These are phyloP conservation scores for Melampsora medusae DNA, from an alignment of 1,284 basidiomycete genomes.

Conservation along the genomic window DNA sequence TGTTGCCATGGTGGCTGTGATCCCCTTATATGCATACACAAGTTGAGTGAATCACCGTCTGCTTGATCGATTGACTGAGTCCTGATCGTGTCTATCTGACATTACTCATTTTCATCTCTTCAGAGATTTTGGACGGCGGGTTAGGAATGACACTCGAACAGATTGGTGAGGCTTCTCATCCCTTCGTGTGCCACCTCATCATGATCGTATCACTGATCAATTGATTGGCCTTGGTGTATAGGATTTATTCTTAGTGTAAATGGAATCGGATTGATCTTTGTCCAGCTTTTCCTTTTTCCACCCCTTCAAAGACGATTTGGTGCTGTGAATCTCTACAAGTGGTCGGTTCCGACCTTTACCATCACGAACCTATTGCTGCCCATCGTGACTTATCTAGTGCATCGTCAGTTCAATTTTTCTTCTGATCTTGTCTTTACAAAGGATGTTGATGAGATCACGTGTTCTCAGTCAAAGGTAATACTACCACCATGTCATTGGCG, in stretches of 20 bases:
- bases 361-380: conserved; percentile 18
- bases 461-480: conserved; percentile 16
- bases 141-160: conserved; percentile 25
- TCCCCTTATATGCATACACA: conserved; percentile 31
- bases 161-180: conserved; percentile 10
- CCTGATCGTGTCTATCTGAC: background rate
- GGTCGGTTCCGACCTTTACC: conserved; percentile 4
- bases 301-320: conserved; percentile 25
- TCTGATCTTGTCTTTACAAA: background rate
- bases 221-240: background rate
- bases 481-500: conserved; percentile 3
- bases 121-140: conserved; percentile 27
- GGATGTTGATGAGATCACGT: background rate
- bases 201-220: background rate
- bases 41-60: background rate
- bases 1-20: conserved; percentile 19
- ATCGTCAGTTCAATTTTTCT: background rate
- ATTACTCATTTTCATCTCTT: background rate
- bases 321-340: conserved; percentile 23
- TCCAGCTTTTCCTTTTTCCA: conserved; percentile 37
- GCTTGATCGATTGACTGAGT: background rate
- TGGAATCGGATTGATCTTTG: conserved; percentile 31
- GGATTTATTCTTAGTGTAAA: conserved; percentile 32
- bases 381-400: conserved; percentile 25
- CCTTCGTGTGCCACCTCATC: background rate